Evolutionary conservation across 2,329 filamentous ascomycete genomes (phyloP).

Genomic region (Laburnicola sp.): DNA sequence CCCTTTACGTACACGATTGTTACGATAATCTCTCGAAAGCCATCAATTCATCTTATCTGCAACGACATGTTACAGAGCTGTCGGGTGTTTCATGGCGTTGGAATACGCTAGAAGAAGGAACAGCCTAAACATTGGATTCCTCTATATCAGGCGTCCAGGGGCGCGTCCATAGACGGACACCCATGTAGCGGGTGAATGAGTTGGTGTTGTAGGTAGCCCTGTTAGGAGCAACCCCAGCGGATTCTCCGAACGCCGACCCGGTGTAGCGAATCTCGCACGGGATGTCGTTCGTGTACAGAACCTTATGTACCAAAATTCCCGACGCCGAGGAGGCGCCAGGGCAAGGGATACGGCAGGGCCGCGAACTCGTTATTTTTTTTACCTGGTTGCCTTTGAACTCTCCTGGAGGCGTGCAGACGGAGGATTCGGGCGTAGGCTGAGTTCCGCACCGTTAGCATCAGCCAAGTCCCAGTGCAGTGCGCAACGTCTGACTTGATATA

Average conservation of each 20-base stretch:
- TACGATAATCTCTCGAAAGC: background rate
- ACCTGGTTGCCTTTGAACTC: background rate
- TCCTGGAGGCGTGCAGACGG: background rate
- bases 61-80: constrained; percentile 1
- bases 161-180: background rate
- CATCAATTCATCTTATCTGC: constrained; percentile 2
- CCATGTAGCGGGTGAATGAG: constrained; percentile 1
- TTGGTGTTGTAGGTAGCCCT: background rate
- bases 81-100: background rate
- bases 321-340: background rate
- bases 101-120: background rate
- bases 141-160: background rate
- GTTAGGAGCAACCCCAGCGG: background rate
- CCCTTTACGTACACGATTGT: background rate
- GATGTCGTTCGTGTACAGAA: background rate
- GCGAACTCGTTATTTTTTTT: background rate
- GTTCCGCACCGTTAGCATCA: background rate
- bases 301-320: background rate
- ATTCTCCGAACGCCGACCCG: background rate
- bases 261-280: background rate
- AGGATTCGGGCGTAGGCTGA: constrained; percentile 2
- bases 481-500: constrained; percentile 4
- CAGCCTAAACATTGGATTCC: background rate
- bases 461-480: background rate
- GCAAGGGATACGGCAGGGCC: background rate